Conservation (phyloP, 2,329 filamentous ascomycete species). For the Macrophomina pseudophaseolina region DNA sequence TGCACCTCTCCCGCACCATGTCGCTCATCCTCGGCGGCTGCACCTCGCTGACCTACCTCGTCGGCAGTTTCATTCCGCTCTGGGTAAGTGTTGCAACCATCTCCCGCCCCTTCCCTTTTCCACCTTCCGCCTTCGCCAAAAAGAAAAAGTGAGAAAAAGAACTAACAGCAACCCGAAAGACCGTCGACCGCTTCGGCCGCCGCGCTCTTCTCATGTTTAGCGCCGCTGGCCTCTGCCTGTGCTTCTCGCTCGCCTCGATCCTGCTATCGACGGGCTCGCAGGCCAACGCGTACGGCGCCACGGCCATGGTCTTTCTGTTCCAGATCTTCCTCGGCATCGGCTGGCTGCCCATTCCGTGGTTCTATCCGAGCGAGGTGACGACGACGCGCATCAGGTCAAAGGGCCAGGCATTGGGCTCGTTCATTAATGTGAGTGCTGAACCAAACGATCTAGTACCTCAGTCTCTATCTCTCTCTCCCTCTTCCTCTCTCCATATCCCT, state of each 20-base stretch:
- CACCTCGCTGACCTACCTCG: conserved; percentile 47
- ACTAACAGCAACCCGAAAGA: conserved; percentile 26
- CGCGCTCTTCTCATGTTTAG: conserved; percentile 49
- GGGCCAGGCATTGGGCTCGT: conserved; percentile 48
- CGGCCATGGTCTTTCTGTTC: conserved; percentile 53
- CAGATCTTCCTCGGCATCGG: conserved; percentile 52
- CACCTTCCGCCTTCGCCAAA: background rate
- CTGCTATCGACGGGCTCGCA: conserved; percentile 43
- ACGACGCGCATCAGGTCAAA: conserved; percentile 49
- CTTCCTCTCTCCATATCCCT: no score
- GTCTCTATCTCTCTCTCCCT: no score
- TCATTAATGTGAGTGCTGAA: conserved; percentile 19
- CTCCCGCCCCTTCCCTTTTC: background rate
- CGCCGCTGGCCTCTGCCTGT: conserved; percentile 50
- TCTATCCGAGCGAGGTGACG: conserved; percentile 49
- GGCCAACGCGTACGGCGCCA: conserved; percentile 47
- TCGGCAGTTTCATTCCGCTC: conserved; percentile 49
- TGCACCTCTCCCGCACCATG: conserved; percentile 52
- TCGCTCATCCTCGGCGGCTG: conserved; percentile 59
- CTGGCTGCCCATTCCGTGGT: conserved; percentile 53
- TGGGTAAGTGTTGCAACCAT: conserved; percentile 5
- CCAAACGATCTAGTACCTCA: no score
- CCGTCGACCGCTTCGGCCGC: conserved; percentile 51
- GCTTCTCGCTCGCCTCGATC: conserved; percentile 47
- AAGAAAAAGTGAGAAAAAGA: background rate